Percentiles rank a stretch among this genome's conserved stretches.
phyloP scores from a whole-genome alignment of 176 grass and related monocot genomes.

The Phoenix dactylifera region DNA sequence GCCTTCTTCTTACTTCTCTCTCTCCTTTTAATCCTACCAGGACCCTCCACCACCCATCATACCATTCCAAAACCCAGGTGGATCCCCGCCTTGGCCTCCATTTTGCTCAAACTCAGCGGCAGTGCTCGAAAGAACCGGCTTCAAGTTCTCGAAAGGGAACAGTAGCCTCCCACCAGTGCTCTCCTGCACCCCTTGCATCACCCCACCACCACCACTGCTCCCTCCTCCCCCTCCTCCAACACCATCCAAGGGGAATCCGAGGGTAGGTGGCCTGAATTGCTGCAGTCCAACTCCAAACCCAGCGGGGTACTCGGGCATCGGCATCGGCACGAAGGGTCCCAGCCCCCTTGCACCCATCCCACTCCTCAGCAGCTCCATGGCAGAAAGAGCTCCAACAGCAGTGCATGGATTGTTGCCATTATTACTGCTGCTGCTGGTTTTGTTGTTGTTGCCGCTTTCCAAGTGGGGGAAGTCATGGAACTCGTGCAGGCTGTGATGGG shows the following conservation, averaged over 20 bases:
- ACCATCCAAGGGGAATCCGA: conserved; percentile 57
- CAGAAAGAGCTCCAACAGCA: conserved; percentile 47
- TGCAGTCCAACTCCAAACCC: conserved; percentile 40
- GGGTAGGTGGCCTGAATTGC: conserved; percentile 36
- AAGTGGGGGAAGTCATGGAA: conserved; percentile 1
- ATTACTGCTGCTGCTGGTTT: neutral
- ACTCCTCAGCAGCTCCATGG: conserved; percentile 86
- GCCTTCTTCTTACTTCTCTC: neutral
- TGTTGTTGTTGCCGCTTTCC: neutral
- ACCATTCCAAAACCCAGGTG: conserved; percentile 3
- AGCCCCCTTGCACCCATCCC: conserved; percentile 23
- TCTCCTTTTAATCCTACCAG: neutral
- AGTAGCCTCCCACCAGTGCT: conserved; percentile 33
- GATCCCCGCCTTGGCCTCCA: conserved; percentile 14
- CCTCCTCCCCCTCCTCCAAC: conserved; percentile 19
- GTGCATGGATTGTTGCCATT: conserved; percentile 19
- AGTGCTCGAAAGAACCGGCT: conserved; percentile 25
- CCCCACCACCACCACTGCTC: conserved; percentile 16
- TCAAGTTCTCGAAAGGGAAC: conserved; percentile 77
- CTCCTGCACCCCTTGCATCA: conserved; percentile 40
- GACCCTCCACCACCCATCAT: conserved; percentile 4
- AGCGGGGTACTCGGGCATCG: conserved; percentile 54
- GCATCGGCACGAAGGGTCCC: conserved; percentile 35
- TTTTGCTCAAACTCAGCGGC: conserved; percentile 11
- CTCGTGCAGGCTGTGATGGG: neutral